Base-by-base conservation (phyloP, 192 early-diverging fungal species). In the Coemansia sp. region DNA sequence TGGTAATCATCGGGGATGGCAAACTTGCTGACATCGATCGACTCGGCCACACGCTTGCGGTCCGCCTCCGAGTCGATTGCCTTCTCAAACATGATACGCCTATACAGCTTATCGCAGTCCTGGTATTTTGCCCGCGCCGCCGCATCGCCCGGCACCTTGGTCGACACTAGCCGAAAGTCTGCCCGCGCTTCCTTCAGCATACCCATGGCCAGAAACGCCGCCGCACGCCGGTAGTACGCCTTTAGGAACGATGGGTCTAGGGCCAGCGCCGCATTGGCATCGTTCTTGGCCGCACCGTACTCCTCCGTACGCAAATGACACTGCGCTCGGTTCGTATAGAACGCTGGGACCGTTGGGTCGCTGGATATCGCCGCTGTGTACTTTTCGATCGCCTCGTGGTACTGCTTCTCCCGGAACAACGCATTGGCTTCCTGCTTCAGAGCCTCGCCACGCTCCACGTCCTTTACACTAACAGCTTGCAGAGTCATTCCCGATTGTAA, bases 171-270 rank as follows among this genome's bases (percentile, higher is more conserved):
- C 48, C 80, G 80, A 38, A 81, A 85, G 63, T 92, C 88, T 11
- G 78, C 72, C 33, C 83, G 77, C 3, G 88, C 85, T 13, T 88
- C 90, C 68, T 91, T 89, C 51, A 98, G 81, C 42, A 86, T 80
- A 8, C 84, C 82, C 67, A 98, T 68, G 1, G 85, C 88, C 79
- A 92, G 83, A 44, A 92, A 80, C 5, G 89, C 94, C 7, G 84
- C 78, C 3, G 94, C 96, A 44, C 92, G 80, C 30, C 96, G 85
- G 66, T 91, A 99, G 64, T 96, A 96, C 0, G 84, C 96, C 79
- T 99, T 98, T 55, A 84, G 79, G 50, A 86, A 92, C 11, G 44
- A 64, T 14, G 89, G 80, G 67, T 96, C 90, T 0, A 96, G 60
- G 43, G 74, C 80, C 9, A 98, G 78, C 11, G 92, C 90, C 38